phyloP scores from a whole-genome alignment of 768 basidiomycete species.

The Boletellus emodensis region DNA sequence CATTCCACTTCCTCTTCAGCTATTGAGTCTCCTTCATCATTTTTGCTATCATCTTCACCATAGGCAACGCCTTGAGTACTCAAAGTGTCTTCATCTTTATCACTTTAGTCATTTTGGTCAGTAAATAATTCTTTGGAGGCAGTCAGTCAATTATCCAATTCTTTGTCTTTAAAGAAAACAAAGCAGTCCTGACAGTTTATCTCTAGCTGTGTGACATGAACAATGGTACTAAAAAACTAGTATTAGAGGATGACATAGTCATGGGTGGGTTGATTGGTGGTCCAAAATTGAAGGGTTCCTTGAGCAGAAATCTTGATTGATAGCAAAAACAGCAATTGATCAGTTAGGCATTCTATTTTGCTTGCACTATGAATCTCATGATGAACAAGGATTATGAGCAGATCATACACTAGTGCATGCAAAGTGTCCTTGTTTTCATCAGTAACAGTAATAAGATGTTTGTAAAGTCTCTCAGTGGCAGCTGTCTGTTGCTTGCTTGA shows the following conservation, averaged over 20 bases:
- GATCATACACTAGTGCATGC: not conserved
- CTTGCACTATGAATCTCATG: not conserved
- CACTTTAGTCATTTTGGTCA: too few species aligned
- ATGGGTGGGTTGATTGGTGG: not conserved
- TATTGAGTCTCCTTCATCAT: too few species aligned
- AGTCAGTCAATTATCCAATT: too few species aligned
- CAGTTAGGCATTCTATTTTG: conserved; percentile 3
- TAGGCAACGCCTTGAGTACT: too few species aligned
- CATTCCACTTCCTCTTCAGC: too few species aligned
- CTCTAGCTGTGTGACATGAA: not conserved
- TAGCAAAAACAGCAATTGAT: not conserved
- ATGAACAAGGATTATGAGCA: not conserved
- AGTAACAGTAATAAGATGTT: not conserved
- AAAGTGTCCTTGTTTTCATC: not conserved
- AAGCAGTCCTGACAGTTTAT: not conserved
- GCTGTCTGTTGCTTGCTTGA: not conserved
- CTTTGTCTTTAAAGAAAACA: too few species aligned
- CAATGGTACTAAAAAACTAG: not conserved
- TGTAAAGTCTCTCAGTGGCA: not conserved
- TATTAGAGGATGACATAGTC: not conserved
- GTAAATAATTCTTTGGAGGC: too few species aligned
- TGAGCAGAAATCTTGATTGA: not conserved
- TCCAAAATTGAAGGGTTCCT: not conserved
- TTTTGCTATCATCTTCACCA: too few species aligned
- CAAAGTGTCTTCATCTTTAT: too few species aligned